Evolutionary conservation across 495 filamentous ascomycete genomes (phyloP).

Genomic region (Neurospora sp.): DNA sequence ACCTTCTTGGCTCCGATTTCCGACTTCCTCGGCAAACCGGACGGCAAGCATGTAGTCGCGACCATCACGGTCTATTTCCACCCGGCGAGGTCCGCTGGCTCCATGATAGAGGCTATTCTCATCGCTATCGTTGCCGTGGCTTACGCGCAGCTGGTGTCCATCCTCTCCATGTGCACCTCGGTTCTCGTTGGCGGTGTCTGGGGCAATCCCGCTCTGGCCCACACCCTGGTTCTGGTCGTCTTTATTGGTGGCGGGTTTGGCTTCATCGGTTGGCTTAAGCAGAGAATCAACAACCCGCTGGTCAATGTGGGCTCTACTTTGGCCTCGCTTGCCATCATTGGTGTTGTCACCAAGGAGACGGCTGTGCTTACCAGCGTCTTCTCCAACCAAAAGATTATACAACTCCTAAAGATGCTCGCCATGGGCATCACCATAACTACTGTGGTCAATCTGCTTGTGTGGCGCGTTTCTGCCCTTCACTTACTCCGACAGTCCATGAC

Average conservation of each 20-base stretch:
- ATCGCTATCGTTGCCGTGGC: slow-evolving; percentile 71
- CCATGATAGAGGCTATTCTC: slow-evolving; percentile 83
- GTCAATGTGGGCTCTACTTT: slow-evolving; percentile 88
- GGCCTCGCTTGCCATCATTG: slow-evolving; percentile 84
- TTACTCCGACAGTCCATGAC: slow-evolving; percentile 68
- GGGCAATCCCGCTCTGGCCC: slow-evolving; percentile 58
- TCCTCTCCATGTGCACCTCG: slow-evolving; percentile 80
- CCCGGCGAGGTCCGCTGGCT: slow-evolving; percentile 80
- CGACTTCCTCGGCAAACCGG: slow-evolving; percentile 65
- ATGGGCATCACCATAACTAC: slow-evolving; percentile 76
- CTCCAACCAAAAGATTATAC: slow-evolving; percentile 69
- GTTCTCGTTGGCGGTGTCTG: slow-evolving; percentile 59
- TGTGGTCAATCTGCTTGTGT: slow-evolving; percentile 65
- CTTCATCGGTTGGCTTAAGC: slow-evolving; percentile 89
- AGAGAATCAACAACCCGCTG: slow-evolving; percentile 71
- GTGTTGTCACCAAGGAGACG: slow-evolving; percentile 85
- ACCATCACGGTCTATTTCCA: slow-evolving; percentile 95
- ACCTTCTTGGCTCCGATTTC: slow-evolving; percentile 75
- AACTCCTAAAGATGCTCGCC: slow-evolving; percentile 83
- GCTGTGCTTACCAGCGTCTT: slow-evolving; percentile 71
- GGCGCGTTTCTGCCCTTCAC: slow-evolving; percentile 70
- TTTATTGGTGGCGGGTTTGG: slow-evolving; percentile 87
- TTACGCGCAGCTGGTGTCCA: slow-evolving; percentile 71
- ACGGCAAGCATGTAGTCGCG: slow-evolving; percentile 93
- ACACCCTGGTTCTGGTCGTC: slow-evolving; percentile 70